Percentiles rank a stretch among this genome's conserved stretches.
Evolutionary conservation across 179 eudicot genomes (phyloP).

Genomic region (Spinacia oleracea): DNA sequence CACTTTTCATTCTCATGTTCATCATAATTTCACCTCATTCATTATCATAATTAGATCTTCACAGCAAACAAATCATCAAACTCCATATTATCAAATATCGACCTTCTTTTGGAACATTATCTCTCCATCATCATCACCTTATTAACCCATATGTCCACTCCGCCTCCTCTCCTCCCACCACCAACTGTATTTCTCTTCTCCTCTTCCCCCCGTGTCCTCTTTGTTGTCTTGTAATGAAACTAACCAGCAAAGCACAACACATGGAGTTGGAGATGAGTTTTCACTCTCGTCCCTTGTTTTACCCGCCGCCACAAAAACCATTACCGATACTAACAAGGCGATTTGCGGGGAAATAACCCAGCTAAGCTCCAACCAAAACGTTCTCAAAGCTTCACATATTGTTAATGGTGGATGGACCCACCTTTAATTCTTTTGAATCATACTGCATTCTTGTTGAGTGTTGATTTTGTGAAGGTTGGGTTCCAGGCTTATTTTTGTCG

Average conservation of each 20-base stretch:
- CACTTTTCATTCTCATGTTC: constrained; percentile 2
- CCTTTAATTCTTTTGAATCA: constrained; percentile 54
- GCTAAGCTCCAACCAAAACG: constrained; percentile 62
- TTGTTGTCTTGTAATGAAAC: constrained; percentile 56
- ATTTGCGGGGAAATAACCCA: constrained; percentile 70
- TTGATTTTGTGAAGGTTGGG: too few relatives aligned
- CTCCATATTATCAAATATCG: constrained; percentile 67
- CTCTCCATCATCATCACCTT: constrained; percentile 28
- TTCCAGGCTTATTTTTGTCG: too few relatives aligned
- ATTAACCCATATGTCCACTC: too few relatives aligned
- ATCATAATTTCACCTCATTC: too few relatives aligned
- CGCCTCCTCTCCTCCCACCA: too few relatives aligned
- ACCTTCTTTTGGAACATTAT: constrained; percentile 44
- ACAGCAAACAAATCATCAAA: constrained; percentile 43
- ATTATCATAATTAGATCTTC: too few relatives aligned
- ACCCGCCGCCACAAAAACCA: background rate
- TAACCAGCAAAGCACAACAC: constrained; percentile 68
- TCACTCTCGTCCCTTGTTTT: too few relatives aligned
- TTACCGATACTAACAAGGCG: constrained; percentile 47
- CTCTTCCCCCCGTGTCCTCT: too few relatives aligned
- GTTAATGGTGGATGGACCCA: constrained; percentile 79
- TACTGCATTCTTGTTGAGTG: constrained; percentile 32
- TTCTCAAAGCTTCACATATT: constrained; percentile 68
- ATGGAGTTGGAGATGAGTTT: too few relatives aligned
- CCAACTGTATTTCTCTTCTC: too few relatives aligned